Base-by-base conservation (phyloP, 208 protist genomes). In the Wallacemonas sp. region DNA sequence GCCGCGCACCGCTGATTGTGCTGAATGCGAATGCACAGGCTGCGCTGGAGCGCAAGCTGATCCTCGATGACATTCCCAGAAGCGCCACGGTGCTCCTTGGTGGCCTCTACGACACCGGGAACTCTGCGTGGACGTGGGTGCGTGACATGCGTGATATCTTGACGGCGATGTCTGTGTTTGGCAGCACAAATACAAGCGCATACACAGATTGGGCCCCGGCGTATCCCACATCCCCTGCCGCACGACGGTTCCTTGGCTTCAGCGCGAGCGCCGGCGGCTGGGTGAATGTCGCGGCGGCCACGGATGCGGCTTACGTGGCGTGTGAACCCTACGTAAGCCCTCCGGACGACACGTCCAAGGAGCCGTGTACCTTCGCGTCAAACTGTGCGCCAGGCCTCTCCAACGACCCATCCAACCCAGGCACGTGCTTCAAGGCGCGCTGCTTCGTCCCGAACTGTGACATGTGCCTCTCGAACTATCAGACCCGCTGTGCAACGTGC, bases 11-110 rank as follows among this genome's bases (percentile, higher is more conserved):
- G 1, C 52, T 59, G 1, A 41, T 59, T 1, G 52, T 41, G 31
- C 52, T 59, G 16, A 59, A 59, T 29, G 52, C 52, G 18, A 41
- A n/a, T 41, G 52, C 2, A 29, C 52, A 59, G 52, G 52, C 52
- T 8, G 26, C 52, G 2, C 52, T 59, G 31, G 52, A 59, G 52
- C 7, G 31, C 5, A 36, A 59, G 52, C 52, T 59, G 1, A 59
- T 59, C 20, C 52, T 10, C n/a, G 52, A 59, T 25, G 52, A 29
- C 14, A 39, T 42, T 39, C 0, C 52, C 14, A 42, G 29, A 25
- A 42, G 32, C 52, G 5, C 52, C 8, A 42, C 38, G 3, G 52
- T 59, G 52, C 52, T 59, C 14, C 52, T 59, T 42, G 52, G 52
- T 42, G 52, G 52, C 20, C 31, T 59, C 14, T 59, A 44, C 52